Percentiles rank a stretch among this genome's conserved stretches.
Conservation (phyloP, 139 green algal genomes). For the Coelastrella sp. region DNA sequence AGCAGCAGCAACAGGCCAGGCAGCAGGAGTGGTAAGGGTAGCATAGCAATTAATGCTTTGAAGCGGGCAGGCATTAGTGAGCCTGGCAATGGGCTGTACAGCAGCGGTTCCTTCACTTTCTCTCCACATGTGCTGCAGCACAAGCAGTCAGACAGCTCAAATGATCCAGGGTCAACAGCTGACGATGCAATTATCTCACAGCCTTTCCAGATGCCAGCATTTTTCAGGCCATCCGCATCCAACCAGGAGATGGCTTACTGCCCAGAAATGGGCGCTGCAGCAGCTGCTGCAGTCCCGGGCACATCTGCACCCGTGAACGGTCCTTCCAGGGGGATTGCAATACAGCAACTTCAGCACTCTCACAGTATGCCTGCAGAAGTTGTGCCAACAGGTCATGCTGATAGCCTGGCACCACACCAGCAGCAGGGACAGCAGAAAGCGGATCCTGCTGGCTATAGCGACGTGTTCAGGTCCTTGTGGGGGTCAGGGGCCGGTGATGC, state of each 20-base stretch:
- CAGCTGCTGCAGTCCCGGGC: background rate
- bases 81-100: background rate
- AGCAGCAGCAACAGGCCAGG: background rate
- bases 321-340: too few species aligned
- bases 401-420: background rate
- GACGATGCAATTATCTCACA: background rate
- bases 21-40: background rate
- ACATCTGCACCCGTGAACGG: background rate
- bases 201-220: conserved; percentile 28
- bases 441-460: background rate
- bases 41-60: background rate
- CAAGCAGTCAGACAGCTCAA: background rate
- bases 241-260: background rate
- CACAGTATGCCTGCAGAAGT: background rate
- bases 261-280: background rate
- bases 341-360: background rate
- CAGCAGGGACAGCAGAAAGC: background rate
- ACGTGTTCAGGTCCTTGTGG: background rate
- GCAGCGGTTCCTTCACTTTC: conserved; percentile 23
- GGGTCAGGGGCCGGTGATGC: background rate
- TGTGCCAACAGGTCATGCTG: background rate
- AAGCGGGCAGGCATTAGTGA: too few species aligned
- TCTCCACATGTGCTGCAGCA: background rate
- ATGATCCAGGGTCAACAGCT: background rate
- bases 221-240: conserved; percentile 16